A percentile compares a stretch with the other conserved stretches of the same genome.
Conservation (phyloP, 2,329 filamentous ascomycete species). For the Sarocladium strictum region DNA sequence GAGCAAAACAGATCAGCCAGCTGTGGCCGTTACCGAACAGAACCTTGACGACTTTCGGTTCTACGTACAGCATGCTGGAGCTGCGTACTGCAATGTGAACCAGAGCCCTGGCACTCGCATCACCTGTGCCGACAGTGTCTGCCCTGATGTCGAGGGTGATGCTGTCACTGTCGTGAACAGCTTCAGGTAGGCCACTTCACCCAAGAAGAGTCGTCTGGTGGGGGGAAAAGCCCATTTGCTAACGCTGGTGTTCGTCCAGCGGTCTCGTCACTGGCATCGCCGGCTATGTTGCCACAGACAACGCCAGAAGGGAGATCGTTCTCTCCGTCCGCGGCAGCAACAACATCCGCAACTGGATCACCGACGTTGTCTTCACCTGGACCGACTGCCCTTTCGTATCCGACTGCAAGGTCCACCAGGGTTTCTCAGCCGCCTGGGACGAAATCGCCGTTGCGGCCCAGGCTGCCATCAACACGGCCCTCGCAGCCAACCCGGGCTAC, state of each 20-base stretch:
- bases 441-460: slow-evolving; percentile 42
- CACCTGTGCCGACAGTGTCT: slow-evolving; percentile 36
- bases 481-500: slow-evolving; percentile 42
- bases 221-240: slow-evolving; percentile 21
- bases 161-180: slow-evolving; percentile 36
- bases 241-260: slow-evolving; percentile 20
- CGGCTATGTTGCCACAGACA: slow-evolving; percentile 47
- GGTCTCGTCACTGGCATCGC: slow-evolving; percentile 37
- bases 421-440: slow-evolving; percentile 54
- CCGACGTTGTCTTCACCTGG: slow-evolving; percentile 37
- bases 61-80: slow-evolving; percentile 45
- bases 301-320: slow-evolving; percentile 46
- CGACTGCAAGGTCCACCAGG: slow-evolving; percentile 48
- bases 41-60: slow-evolving; percentile 36
- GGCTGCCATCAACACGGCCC: slow-evolving; percentile 36
- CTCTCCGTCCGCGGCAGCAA: slow-evolving; percentile 53
- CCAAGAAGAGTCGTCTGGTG: too few species aligned
- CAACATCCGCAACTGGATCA: slow-evolving; percentile 56
- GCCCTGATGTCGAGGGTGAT: slow-evolving; percentile 36
- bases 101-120: slow-evolving; percentile 31
- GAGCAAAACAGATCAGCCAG: too few species aligned
- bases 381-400: slow-evolving; percentile 21
- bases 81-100: slow-evolving; percentile 48
- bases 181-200: slow-evolving; percentile 17
- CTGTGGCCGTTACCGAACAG: slow-evolving; percentile 18